Base-by-base conservation (phyloP, 495 filamentous ascomycete genomes). In the Viridothelium virens region DNA sequence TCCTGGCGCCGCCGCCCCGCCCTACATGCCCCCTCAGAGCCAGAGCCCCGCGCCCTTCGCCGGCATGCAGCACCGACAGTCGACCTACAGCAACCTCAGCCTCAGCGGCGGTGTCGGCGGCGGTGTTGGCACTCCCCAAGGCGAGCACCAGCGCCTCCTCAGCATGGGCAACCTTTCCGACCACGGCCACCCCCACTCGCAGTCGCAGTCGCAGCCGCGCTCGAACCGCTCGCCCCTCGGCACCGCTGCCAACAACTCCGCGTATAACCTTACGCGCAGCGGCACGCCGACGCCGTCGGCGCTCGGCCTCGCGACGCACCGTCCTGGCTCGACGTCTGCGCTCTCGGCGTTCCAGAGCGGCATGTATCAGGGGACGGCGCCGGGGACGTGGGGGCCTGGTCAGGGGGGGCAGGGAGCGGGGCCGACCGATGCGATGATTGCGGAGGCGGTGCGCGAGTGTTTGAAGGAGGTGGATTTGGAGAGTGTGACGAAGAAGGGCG, bases 401-500 rank as follows among this genome's bases (percentile, higher is more conserved):
- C 41, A 16, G 9, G 48, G 48, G 11, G 48, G 48, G 0, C 11
- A 11, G 53, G 25, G 31, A 65, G 73, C 76, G 9, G 91, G 91
- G 0, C 89, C 90, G 3, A 89, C 91, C 65, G 86, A 89, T 63
- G 78, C 77, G 66, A 73, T 79, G 10, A 97, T 98, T 65, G 80
- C 89, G 50, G 90, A 96, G 63, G 88, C 89, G 11, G 91, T 97
- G 67, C 89, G 90, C 70, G 76, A 79, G 62, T 91, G 91, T 72
- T 79, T 98, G 67, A 78, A 83, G n/a, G 93, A 96, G 72, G 92
- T 96, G 2, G 92, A 98, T 77, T 78, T 98, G 31, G 94, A 98
- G 75, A 92, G 82, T 16, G 91, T 98, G 39, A 98, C 94, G 18
- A 98, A 98, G 86, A 98, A 97, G 79, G 94, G 97, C 82, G 81